These are phyloP conservation scores for Mallotus nudiflorus DNA, from an alignment of 345 rosid species.

Conservation along the genomic window DNA sequence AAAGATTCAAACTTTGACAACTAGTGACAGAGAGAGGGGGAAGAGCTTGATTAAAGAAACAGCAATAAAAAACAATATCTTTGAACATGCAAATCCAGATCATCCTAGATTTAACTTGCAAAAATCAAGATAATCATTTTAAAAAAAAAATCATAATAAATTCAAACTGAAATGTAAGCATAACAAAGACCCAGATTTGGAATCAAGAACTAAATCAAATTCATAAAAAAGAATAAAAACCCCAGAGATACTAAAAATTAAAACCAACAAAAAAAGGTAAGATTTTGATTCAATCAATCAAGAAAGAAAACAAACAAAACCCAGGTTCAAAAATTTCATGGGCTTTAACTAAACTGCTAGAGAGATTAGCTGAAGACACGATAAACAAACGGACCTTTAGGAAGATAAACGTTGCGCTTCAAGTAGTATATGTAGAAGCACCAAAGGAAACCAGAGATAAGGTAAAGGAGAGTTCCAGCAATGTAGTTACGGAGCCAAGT, in stretches of 20 bases:
- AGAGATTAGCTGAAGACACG: neutral
- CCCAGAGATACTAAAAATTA: no score
- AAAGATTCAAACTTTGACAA: conserved; percentile 1
- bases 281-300: neutral
- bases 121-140: neutral
- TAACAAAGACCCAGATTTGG: neutral
- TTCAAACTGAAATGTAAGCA: neutral
- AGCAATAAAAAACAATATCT: neutral
- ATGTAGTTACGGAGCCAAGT: conserved; percentile 92
- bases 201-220: conserved; percentile 3
- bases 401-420: conserved; percentile 74
- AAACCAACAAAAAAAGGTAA: no score
- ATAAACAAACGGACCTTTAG: conserved; percentile 54
- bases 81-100: neutral
- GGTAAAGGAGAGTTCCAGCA: conserved; percentile 69
- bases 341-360: neutral
- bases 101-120: neutral
- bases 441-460: conserved; percentile 85
- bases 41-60: neutral
- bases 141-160: neutral
- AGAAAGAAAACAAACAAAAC: neutral
- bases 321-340: neutral
- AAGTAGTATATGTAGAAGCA: conserved; percentile 82
- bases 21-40: neutral
- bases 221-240: neutral